These are phyloP conservation scores for Starmerella bombicola DNA, from an alignment of 805 yeast species.

Conservation along the genomic window DNA sequence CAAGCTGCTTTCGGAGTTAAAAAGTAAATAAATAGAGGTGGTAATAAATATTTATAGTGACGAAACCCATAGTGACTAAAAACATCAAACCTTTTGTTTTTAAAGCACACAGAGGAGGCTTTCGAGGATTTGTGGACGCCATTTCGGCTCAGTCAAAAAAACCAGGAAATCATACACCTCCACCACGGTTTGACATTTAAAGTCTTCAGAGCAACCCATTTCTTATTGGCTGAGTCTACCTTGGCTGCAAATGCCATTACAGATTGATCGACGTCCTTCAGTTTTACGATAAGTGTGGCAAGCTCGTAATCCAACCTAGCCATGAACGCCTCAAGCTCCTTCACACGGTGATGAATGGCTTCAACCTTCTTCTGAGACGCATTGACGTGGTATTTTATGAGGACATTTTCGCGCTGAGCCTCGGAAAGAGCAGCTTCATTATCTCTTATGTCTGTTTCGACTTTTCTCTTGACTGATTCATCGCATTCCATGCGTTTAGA, in stretches of 20 bases:
- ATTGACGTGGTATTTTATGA: constrained; percentile 21
- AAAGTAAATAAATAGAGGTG: background rate
- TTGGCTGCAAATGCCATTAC: constrained; percentile 35
- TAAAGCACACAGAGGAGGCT: too few species aligned
- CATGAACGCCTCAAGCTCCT: constrained; percentile 44
- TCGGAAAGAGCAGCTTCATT: constrained; percentile 19
- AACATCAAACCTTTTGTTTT: too few species aligned
- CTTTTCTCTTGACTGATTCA: constrained; percentile 6
- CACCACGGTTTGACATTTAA: constrained; percentile 7
- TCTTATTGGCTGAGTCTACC: constrained; percentile 29
- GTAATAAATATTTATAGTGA: background rate
- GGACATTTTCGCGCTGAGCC: constrained; percentile 20
- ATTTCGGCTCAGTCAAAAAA: background rate
- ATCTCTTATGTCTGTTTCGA: constrained; percentile 13
- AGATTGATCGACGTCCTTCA: constrained; percentile 56
- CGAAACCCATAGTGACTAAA: too few species aligned
- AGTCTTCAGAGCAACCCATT: constrained; percentile 7
- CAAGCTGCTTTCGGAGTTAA: constrained; percentile 18
- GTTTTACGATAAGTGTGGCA: constrained; percentile 43
- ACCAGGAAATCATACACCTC: constrained; percentile 1
- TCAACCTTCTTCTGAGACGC: constrained; percentile 22
- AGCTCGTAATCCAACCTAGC: constrained; percentile 54
- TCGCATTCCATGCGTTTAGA: constrained; percentile 12
- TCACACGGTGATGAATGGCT: constrained; percentile 27
- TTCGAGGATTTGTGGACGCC: too few species aligned